Evolutionary conservation across 2,329 filamentous ascomycete genomes (phyloP), one percentile per base, ranked within the genome.

Genomic region (Cordyceps javanica): DNA sequence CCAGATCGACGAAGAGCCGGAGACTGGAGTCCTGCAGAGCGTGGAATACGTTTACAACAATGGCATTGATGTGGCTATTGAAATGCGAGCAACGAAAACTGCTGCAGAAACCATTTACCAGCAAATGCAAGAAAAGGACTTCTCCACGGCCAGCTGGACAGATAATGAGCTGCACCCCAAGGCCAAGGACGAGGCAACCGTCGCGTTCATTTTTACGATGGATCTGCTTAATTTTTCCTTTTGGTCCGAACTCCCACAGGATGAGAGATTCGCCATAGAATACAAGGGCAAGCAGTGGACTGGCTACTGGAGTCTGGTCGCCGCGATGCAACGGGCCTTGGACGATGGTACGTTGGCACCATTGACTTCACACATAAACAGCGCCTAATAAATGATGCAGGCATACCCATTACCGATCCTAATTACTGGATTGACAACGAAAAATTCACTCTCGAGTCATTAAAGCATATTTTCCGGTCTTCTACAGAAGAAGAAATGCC

Each of bases 151-250:
- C 60, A 88, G 85, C 9, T 99, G 94, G 94, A 84, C 89, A 14
- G 82, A 88, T 66, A 91, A 97, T 71, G 89, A 94, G 69, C 77
- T 99, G 39, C 94, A 99, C 67, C 94, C 94, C 1, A 89, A 92
- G 70, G 67, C 82, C 42, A 91, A 91, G 67, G 87, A 95, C 68
- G 89, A 90, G 67, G 80, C 73, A 52, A 92, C 91, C 0, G 84
- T 96, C 23, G 87, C 90, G 62, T 97, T 99, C 69, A 93, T 99
- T 66, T 97, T 99, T 70, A 91, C 90, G 21, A 96, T 99, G 91
- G 94, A 99, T 70, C 72, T 99, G 28, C 76, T 99, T 52, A 99
- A 99, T 70, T 99, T 97, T 69, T 95, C 88, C 23, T 99, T 99
- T 71, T 99, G 94, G 94, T 95, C 90, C 14, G 87, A 90, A 54